Percentiles rank a stretch among this genome's conserved stretches.
Evolutionary conservation across 768 basidiomycete genomes (phyloP).

Genomic region (Lentinula raphanica): DNA sequence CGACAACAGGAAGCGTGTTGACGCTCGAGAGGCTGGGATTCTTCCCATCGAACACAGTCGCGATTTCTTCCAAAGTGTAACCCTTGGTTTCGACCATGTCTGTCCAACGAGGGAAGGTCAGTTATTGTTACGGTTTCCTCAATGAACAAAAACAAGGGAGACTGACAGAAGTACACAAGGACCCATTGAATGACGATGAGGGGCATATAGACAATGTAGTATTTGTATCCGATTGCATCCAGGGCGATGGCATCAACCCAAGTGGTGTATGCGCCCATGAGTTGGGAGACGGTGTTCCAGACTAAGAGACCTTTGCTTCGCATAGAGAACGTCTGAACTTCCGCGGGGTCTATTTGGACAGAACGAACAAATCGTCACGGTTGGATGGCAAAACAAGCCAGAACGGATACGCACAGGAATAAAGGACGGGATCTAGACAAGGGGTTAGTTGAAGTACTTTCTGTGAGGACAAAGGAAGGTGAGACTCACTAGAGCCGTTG

Average conservation of each 20-base stretch:
- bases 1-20: neutral
- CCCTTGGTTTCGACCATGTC: constrained; percentile 39
- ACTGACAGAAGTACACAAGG: neutral
- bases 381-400: neutral
- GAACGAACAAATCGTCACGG: neutral
- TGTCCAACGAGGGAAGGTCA: no score
- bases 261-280: neutral
- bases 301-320: neutral
- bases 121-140: no score
- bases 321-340: neutral
- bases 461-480: neutral
- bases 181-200: neutral
- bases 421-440: neutral
- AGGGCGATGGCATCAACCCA: neutral
- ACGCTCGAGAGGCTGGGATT: constrained; percentile 20
- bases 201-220: neutral
- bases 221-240: neutral
- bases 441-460: neutral
- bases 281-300: neutral
- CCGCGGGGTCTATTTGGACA: neutral
- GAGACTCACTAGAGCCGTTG: neutral
- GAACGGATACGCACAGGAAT: neutral
- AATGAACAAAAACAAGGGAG: neutral
- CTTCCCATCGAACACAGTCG: constrained; percentile 50
- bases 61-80: constrained; percentile 50